phyloP scores from a whole-genome alignment of 2,329 filamentous ascomycete genomes.

The Sphaerulina vaccinii region DNA sequence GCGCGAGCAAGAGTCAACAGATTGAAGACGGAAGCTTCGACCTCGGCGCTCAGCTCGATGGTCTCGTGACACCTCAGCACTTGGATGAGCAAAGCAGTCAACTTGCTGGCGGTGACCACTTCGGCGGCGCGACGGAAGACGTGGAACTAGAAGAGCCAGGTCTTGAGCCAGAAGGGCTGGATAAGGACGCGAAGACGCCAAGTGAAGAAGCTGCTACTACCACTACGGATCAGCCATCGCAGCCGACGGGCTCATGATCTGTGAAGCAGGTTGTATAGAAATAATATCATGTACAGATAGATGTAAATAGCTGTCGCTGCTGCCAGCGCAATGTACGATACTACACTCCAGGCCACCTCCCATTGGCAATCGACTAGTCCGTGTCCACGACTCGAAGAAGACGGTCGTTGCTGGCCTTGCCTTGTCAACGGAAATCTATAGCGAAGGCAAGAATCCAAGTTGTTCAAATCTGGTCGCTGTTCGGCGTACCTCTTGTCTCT shows the following conservation, averaged over 20 bases:
- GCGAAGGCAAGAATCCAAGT: too few relatives aligned
- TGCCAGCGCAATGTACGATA: background rate
- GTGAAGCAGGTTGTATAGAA: background rate
- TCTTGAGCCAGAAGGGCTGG: conserved; percentile 11
- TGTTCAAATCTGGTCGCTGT: too few relatives aligned
- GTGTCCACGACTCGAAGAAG: too few relatives aligned
- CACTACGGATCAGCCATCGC: background rate
- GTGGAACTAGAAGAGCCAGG: conserved; percentile 26
- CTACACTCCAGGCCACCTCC: background rate
- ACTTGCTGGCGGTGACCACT: conserved; percentile 30
- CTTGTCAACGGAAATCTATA: too few relatives aligned
- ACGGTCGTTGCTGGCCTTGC: too few relatives aligned
- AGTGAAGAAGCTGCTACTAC: background rate
- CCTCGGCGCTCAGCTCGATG: conserved; percentile 13
- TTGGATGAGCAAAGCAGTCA: conserved; percentile 25
- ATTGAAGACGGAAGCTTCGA: conserved; percentile 1
- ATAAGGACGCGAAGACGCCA: conserved; percentile 1
- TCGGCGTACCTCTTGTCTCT: too few relatives aligned
- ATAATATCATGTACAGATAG: background rate
- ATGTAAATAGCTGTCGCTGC: background rate
- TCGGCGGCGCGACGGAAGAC: conserved; percentile 30
- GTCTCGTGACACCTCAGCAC: background rate
- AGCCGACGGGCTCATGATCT: background rate
- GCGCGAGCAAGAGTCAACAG: too few relatives aligned
- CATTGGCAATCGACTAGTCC: too few relatives aligned